These are phyloP conservation scores for Xerocomellus dryophilus DNA, from an alignment of 768 basidiomycete species.

Conservation along the genomic window DNA sequence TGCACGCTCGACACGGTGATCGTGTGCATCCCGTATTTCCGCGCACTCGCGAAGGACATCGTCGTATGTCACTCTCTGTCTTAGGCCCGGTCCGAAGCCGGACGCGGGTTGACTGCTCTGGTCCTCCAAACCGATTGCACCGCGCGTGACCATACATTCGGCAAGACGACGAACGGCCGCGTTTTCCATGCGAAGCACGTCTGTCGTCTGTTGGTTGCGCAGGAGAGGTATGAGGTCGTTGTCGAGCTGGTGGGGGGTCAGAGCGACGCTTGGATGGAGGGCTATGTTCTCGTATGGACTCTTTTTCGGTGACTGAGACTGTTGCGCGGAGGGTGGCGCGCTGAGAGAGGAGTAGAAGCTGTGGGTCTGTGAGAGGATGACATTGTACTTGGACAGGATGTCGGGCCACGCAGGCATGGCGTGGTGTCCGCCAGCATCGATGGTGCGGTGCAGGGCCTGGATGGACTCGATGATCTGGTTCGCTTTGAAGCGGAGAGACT, in stretches of 20 bases:
- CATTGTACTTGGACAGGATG: conserved; percentile 80
- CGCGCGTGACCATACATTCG: conserved; percentile 61
- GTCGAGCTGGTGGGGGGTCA: conserved; percentile 69
- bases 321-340: conserved; percentile 30
- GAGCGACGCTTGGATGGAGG: conserved; percentile 56
- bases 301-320: conserved; percentile 14
- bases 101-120: conserved; percentile 27
- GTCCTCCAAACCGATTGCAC: conserved; percentile 45
- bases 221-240: conserved; percentile 69
- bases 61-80: conserved; percentile 39
- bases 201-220: conserved; percentile 76
- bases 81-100: conserved; percentile 22
- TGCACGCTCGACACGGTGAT: conserved; percentile 72
- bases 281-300: conserved; percentile 61
- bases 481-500: conserved; percentile 73
- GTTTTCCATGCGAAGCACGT: conserved; percentile 69
- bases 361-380: conserved; percentile 79
- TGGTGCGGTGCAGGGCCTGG: conserved; percentile 55
- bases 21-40: conserved; percentile 67
- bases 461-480: conserved; percentile 80
- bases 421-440: conserved; percentile 54
- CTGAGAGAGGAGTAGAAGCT: conserved; percentile 66
- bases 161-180: conserved; percentile 68
- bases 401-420: conserved; percentile 85
- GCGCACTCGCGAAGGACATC: conserved; percentile 67